Percentiles rank a stretch among this genome's conserved stretches.
Conservation (phyloP, 306 rosid genomes). For the Quercus wislizeni region DNA sequence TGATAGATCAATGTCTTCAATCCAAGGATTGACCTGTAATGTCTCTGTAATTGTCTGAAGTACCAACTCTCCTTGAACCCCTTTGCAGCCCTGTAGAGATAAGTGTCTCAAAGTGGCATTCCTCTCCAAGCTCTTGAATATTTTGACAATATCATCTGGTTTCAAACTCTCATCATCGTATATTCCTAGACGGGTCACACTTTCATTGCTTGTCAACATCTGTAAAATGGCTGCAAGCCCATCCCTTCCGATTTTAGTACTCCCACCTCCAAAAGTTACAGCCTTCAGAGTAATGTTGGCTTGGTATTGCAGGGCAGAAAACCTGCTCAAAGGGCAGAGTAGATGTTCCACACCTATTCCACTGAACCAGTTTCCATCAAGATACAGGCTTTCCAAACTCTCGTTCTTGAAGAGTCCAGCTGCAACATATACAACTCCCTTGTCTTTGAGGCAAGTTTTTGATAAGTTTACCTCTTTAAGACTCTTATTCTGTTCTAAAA, state of each 20-base stretch:
- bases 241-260: slow-evolving; percentile 77
- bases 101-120: slow-evolving; percentile 73
- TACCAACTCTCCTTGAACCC: slow-evolving; percentile 72
- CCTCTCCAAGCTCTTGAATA: slow-evolving; percentile 81
- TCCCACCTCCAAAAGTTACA: slow-evolving; percentile 76
- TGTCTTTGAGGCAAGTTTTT: slow-evolving; percentile 70
- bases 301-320: slow-evolving; percentile 76
- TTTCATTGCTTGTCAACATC: slow-evolving; percentile 68
- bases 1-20: slow-evolving; percentile 83
- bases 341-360: slow-evolving; percentile 83
- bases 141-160: slow-evolving; percentile 62
- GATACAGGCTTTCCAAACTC: slow-evolving; percentile 54
- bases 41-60: slow-evolving; percentile 74
- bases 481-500: slow-evolving; percentile 69
- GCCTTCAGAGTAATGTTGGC: slow-evolving; percentile 70
- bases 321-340: slow-evolving; percentile 85
- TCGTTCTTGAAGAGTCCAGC: slow-evolving; percentile 87
- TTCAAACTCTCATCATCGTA: slow-evolving; percentile 74
- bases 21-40: slow-evolving; percentile 88
- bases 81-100: slow-evolving; percentile 75
- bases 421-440: slow-evolving; percentile 73
- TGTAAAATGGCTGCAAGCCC: slow-evolving; percentile 69
- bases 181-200: slow-evolving; percentile 60
- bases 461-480: slow-evolving; percentile 72
- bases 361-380: slow-evolving; percentile 67